These are phyloP conservation scores for Podosphaera fusca DNA, from an alignment of 2,329 filamentous ascomycete genomes.

Conservation along the genomic window DNA sequence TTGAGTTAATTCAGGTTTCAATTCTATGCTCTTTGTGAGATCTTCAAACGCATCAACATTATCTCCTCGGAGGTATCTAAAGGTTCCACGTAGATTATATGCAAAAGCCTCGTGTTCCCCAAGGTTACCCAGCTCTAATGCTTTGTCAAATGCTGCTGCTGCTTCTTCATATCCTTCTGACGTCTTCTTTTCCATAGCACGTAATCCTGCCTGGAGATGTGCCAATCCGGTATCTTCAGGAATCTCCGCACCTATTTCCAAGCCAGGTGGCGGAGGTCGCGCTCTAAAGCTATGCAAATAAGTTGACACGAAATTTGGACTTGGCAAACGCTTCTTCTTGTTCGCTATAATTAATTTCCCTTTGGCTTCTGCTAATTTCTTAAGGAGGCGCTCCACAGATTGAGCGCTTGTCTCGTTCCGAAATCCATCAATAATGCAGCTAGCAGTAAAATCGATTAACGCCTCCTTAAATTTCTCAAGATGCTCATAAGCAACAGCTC, in stretches of 20 bases:
- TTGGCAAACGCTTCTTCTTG: conserved; percentile 69
- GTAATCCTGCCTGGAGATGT: conserved; percentile 63
- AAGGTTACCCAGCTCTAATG: conserved; percentile 59
- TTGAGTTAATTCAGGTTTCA: conserved; percentile 73
- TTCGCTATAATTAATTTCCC: conserved; percentile 66
- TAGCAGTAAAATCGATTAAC: conserved; percentile 90
- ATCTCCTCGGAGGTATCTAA: conserved; percentile 78
- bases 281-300: conserved; percentile 95
- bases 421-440: conserved; percentile 97
- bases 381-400: conserved; percentile 76
- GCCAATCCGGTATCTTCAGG: conserved; percentile 59
- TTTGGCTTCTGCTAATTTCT: conserved; percentile 91
- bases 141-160: conserved; percentile 64
- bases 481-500: conserved; percentile 92
- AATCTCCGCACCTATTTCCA: conserved; percentile 64
- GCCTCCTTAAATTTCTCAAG: conserved; percentile 79
- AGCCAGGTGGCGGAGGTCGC: conserved; percentile 52
- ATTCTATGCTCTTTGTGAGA: conserved; percentile 77
- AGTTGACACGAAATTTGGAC: conserved; percentile 91
- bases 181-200: conserved; percentile 65
- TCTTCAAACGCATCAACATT: conserved; percentile 63
- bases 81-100: conserved; percentile 91
- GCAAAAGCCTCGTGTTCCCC: conserved; percentile 72
- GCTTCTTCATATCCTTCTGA: conserved; percentile 83
- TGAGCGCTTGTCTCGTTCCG: conserved; percentile 74